Base-by-base conservation (phyloP, 225 moss, liverwort and hornwort species). In the Asterella californica region DNA sequence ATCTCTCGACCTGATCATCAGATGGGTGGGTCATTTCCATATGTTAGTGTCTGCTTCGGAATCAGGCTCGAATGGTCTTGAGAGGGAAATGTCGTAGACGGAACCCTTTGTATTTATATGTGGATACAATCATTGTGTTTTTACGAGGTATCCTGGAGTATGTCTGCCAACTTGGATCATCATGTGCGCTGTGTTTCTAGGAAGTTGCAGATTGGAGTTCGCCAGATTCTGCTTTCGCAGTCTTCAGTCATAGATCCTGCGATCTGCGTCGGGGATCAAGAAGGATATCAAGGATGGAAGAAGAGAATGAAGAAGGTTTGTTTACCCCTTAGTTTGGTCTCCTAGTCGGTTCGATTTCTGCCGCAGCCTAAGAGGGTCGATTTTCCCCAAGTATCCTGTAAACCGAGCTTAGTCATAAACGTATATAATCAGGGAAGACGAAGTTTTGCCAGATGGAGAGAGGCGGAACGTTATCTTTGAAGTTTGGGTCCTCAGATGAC, bases 181-280 rank as follows among this genome's bases (percentile, higher is more conserved):
- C 53, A 59, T 76, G 22, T 76, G 54, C 36, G 42, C 42, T 42
- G 42, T 76, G 59, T 76, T 57, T 60, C 59, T 76, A 55, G 59
- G 75, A 25, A 57, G 37, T 59, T 7, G 59, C 36, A 36, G 75
- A 37, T 38, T 76, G 12, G 75, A 74, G 53, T 76, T 34, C 36
- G 55, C 75, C 54, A 55, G 54, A 57, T 75, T 75, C 34, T 75
- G 53, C 54, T 57, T 75, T 30, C 55, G 75, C 34, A 76, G 57
- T 38, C 22, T 76, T 76, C 32, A 25, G 1, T 21, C 21, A 14
- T 24, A 59, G 37, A 37, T 57, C 8, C 25, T n/a, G 6, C 5
- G 11, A 36, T 21, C 59, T 57, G 59, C 32, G 19, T 38, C 12
- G 57, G 59, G 27, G 48, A 47, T 1, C 25, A 29, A 49, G 72